Evolutionary conservation across 345 rosid species (phyloP).

Genomic region (Fremontodendron californicum): DNA sequence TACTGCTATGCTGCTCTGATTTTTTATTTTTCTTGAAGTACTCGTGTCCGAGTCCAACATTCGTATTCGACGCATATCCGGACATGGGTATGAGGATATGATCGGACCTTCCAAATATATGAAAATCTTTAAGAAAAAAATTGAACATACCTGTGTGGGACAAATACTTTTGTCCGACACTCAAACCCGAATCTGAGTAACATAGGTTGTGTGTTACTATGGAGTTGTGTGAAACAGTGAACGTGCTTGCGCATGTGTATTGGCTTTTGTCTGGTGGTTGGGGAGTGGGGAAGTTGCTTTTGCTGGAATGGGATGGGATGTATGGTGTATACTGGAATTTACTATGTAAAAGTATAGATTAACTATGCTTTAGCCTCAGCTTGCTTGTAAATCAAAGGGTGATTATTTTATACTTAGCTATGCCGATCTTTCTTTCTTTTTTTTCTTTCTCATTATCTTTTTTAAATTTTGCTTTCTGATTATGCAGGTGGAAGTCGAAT

Average conservation of each 20-base stretch:
- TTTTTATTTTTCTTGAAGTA: too few species aligned
- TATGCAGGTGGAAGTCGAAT: slow-evolving; percentile 49
- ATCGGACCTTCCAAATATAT: too few species aligned
- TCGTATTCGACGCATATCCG: too few species aligned
- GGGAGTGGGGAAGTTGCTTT: not conserved
- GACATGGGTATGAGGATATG: too few species aligned
- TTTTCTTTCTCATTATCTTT: not conserved
- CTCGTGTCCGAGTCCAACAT: too few species aligned
- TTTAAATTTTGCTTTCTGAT: not conserved
- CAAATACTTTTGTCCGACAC: too few species aligned
- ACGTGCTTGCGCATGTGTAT: not conserved
- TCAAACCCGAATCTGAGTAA: too few species aligned
- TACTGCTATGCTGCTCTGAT: too few species aligned
- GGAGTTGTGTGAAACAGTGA: not conserved
- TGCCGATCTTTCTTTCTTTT: not conserved
- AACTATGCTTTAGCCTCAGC: not conserved
- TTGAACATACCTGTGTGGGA: too few species aligned
- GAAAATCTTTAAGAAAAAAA: too few species aligned
- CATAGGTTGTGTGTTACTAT: too few species aligned
- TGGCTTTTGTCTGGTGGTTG: not conserved
- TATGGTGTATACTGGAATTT: not conserved
- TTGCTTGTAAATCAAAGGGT: not conserved
- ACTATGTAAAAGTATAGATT: not conserved
- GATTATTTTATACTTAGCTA: not conserved
- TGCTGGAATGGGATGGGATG: not conserved